Conservation (phyloP, 768 basidiomycete genomes). For the Russula compacta region DNA sequence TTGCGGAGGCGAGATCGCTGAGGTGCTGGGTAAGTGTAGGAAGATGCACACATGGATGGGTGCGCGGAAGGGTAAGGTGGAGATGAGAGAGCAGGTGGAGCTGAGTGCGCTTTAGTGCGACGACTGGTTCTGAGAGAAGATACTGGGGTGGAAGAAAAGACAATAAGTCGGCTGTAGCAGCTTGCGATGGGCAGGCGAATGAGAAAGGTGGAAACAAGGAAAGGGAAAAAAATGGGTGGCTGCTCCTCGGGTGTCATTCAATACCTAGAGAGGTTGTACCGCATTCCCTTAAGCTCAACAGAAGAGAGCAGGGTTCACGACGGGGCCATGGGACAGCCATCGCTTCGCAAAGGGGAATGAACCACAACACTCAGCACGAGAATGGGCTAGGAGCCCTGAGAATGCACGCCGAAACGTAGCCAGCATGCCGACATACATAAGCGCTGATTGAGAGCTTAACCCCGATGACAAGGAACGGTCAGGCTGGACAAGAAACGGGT, state of each 20-base stretch:
- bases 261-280: background rate
- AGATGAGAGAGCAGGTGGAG: constrained; percentile 18
- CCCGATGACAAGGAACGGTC: background rate
- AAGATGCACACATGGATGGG: constrained; percentile 8
- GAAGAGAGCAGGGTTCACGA: background rate
- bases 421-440: background rate
- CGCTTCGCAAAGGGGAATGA: background rate
- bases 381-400: background rate
- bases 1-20: constrained; percentile 30
- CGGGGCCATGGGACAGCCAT: background rate
- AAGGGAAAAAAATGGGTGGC: background rate
- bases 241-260: background rate
- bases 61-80: constrained; percentile 15
- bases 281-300: background rate
- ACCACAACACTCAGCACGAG: background rate
- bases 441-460: background rate
- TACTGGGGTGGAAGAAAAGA: constrained; percentile 1
- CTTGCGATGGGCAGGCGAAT: background rate
- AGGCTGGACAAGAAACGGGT: background rate
- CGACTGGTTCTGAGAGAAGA: constrained; percentile 16
- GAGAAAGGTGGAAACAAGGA: background rate
- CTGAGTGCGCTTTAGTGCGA: constrained; percentile 26
- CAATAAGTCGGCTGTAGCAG: background rate
- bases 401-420: background rate
- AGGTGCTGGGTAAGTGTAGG: constrained; percentile 29